Evolutionary conservation across 2,329 filamentous ascomycete species (phyloP).

Genomic region (Fusarium coffeatum): DNA sequence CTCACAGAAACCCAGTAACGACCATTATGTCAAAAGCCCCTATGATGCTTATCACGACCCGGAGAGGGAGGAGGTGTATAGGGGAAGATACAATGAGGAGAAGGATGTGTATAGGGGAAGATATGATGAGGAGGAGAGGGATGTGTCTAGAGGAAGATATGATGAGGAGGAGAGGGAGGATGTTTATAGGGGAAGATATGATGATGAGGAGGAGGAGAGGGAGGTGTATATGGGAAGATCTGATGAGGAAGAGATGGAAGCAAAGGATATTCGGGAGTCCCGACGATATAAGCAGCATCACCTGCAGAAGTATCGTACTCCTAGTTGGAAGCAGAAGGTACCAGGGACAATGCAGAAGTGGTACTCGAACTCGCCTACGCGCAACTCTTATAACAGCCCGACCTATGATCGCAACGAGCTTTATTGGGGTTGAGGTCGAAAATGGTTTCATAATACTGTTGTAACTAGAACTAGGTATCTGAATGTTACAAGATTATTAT

Average conservation of each 20-base stretch:
- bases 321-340: neutral
- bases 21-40: neutral
- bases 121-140: neutral
- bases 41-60: neutral
- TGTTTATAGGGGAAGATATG: neutral
- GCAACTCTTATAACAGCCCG: neutral
- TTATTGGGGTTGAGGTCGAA: neutral
- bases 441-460: neutral
- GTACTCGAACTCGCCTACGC: neutral
- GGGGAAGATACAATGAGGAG: neutral
- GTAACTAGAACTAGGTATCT: neutral
- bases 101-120: no score
- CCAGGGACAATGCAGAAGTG: neutral
- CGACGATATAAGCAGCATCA: neutral
- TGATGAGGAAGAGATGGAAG: neutral
- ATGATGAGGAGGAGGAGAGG: neutral
- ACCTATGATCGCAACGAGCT: no score
- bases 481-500: constrained; percentile 7
- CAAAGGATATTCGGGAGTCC: neutral
- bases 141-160: no score
- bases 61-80: neutral
- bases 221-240: no score
- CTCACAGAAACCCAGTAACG: constrained; percentile 11
- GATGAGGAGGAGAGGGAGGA: neutral
- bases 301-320: neutral